Conservation (phyloP, 2,329 filamentous ascomycete genomes). For the Verticillium zaregamsianum region DNA sequence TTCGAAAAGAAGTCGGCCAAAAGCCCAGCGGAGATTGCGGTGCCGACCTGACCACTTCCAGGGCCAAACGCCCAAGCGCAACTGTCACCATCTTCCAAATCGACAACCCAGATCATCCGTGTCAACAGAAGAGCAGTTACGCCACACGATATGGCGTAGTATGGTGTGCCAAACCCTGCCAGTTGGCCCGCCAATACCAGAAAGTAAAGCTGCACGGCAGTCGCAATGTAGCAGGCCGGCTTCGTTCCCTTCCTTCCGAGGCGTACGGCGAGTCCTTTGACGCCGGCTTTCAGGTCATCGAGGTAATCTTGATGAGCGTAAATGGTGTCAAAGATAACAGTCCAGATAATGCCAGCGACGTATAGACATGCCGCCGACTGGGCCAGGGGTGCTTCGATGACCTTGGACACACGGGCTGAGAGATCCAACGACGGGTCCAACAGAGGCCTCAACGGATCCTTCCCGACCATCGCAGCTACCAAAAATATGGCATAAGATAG, state of each 20-base stretch:
- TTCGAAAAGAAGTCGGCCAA: neutral
- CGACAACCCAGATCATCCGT: slow-evolving; percentile 1
- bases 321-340: slow-evolving; percentile 29
- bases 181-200: neutral
- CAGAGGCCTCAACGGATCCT: slow-evolving; percentile 10
- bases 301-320: slow-evolving; percentile 29
- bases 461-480: slow-evolving; percentile 21
- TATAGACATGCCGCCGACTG: slow-evolving; percentile 19
- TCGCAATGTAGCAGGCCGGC: slow-evolving; percentile 4
- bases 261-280: slow-evolving; percentile 27
- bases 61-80: slow-evolving; percentile 3
- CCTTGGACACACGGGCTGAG: neutral
- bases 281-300: slow-evolving; percentile 26
- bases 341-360: slow-evolving; percentile 24
- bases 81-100: slow-evolving; percentile 2
- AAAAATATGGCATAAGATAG: slow-evolving; percentile 26
- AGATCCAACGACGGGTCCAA: neutral
- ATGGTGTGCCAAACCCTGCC: neutral
- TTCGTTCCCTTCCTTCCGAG: slow-evolving; percentile 14
- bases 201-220: slow-evolving; percentile 1
- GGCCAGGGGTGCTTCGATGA: slow-evolving; percentile 3
- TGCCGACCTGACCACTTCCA: neutral
- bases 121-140: neutral
- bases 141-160: neutral
- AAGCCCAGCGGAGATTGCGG: neutral